Base-by-base conservation (phyloP, 768 basidiomycete species). In the Pleurotus tuber-regium region DNA sequence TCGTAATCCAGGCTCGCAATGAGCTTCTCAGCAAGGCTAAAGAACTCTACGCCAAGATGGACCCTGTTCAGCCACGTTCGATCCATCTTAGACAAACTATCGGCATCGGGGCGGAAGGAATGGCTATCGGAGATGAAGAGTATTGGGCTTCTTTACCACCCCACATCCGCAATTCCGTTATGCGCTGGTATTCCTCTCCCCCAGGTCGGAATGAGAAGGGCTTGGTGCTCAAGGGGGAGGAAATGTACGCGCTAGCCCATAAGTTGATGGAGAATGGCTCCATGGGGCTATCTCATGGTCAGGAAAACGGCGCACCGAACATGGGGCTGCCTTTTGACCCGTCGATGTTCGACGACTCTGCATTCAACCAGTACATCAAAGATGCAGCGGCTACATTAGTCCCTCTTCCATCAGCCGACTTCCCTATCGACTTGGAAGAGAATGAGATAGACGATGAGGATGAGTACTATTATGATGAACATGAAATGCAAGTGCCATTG, bases 21-120 rank as follows among this genome's bases (percentile, higher is more conserved):
- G 46, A 48, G 29, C 46, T 48, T 19, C 21, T 26, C 8, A 30
- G 16, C 10, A 48, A 48, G 30, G 18, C 46, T 14, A 19, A 31
- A 21, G 46, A 48, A 31, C 31, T 48, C 11, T 48, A 48, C 7
- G 21, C n/a, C 1, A 48, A 48, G 46, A 48, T 48, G 46, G 46
- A 48, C 23, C 46, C 46, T 18, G 1, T 48, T 14, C n/a, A 33
- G 8, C 46, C 46, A 4, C 46, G 46, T 9, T 21, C 46, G 4
- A 23, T 48, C 14, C 46, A 35, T 10, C 21, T 25, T 16, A 16
- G 46, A 48, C 30, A 48, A 10, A 33, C 46, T 12, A 35, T 48
- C 14, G 25, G 46, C 10, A n/a, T 48, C 14, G 46, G 46, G 0
- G 29, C 46, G 29, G 46, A 48, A 19, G 46, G 46, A 9, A 9